Conservation (phyloP, 148 eudicot species). For the Camellia lanceoleosa region DNA sequence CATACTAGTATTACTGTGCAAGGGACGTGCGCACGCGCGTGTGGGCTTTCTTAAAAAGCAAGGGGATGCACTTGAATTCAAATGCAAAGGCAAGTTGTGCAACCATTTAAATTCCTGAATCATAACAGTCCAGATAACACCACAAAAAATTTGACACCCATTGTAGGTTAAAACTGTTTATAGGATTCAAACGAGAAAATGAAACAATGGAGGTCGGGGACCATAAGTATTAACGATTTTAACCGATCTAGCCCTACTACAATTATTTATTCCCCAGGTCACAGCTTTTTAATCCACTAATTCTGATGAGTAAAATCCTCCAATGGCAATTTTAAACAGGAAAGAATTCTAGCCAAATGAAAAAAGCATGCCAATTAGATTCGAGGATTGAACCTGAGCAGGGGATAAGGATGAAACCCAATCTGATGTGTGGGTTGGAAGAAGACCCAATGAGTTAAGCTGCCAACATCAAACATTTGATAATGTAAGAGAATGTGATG, state of each 20-base stretch:
- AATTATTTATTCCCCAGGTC: background rate
- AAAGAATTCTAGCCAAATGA: background rate
- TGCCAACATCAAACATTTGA: conserved; percentile 31
- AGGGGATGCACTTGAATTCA: too few species aligned
- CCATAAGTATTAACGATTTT: background rate
- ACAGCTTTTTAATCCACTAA: background rate
- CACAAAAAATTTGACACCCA: too few species aligned
- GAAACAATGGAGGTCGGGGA: too few species aligned
- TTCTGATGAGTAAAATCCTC: background rate
- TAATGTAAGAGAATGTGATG: conserved; percentile 5
- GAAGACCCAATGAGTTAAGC: conserved; percentile 95
- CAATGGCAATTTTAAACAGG: background rate
- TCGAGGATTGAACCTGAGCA: conserved; percentile 57
- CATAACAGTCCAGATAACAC: too few species aligned
- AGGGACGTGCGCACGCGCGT: too few species aligned
- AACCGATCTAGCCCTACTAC: background rate
- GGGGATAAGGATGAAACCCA: conserved; percentile 97
- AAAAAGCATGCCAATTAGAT: conserved; percentile 12
- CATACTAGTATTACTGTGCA: too few species aligned
- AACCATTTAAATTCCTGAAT: too few species aligned
- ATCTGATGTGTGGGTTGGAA: conserved; percentile 93
- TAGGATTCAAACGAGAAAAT: too few species aligned
- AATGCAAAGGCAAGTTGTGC: too few species aligned
- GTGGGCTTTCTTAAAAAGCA: too few species aligned
- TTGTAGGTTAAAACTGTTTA: too few species aligned